phyloP scores from a whole-genome alignment of 768 basidiomycete species.

The Mycena belliarum region DNA sequence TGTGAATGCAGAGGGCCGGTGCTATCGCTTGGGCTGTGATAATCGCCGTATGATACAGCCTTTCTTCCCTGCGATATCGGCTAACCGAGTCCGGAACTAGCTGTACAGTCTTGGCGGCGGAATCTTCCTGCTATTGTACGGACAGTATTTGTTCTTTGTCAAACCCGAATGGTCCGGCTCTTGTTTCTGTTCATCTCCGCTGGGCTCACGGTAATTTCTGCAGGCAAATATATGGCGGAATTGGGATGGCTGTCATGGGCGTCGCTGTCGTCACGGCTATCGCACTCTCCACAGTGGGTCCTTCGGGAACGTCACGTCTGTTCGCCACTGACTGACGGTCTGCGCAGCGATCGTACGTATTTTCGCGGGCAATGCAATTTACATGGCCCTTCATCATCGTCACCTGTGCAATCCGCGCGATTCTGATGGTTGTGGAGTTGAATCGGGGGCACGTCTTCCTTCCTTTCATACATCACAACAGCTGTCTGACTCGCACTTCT shows the following conservation, averaged over 20 bases:
- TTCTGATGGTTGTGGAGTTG: slow-evolving; percentile 74
- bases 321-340: slow-evolving; percentile 22
- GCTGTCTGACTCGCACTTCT: slow-evolving; percentile 23
- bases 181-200: slow-evolving; percentile 36
- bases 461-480: slow-evolving; percentile 20
- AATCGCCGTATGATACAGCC: slow-evolving; percentile 51
- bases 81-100: slow-evolving; percentile 34
- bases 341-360: slow-evolving; percentile 66
- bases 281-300: slow-evolving; percentile 64
- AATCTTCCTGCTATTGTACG: slow-evolving; percentile 59
- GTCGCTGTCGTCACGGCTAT: slow-evolving; percentile 55
- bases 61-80: background rate
- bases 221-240: slow-evolving; percentile 73
- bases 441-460: slow-evolving; percentile 58
- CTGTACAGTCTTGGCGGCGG: slow-evolving; percentile 68
- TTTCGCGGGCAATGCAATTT: slow-evolving; percentile 63
- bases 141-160: slow-evolving; percentile 65
- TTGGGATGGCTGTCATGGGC: slow-evolving; percentile 54
- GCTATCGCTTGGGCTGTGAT: slow-evolving; percentile 70
- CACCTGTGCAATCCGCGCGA: slow-evolving; percentile 61
- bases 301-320: slow-evolving; percentile 20
- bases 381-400: slow-evolving; percentile 74
- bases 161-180: slow-evolving; percentile 60
- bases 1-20: slow-evolving; percentile 55
- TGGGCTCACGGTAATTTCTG: background rate